phyloP scores from a whole-genome alignment of 805 yeast genomes.

The Sugiyamaella lignohabitans region DNA sequence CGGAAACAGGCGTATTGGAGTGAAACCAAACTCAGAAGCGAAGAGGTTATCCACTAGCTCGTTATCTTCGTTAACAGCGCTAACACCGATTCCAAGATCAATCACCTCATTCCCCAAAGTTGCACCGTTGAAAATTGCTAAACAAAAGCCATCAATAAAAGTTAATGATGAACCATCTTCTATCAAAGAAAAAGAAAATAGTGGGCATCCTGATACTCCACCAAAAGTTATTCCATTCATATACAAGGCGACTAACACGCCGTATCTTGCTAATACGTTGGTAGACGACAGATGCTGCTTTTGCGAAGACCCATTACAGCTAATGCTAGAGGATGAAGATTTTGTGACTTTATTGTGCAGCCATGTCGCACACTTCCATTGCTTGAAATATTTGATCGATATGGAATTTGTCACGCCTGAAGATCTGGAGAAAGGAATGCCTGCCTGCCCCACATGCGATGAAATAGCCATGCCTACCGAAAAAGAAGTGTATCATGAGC shows the following conservation, averaged over 20 bases:
- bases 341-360: conserved; percentile 15
- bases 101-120: neutral
- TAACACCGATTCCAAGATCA: neutral
- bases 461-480: conserved; percentile 14
- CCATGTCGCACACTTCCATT: conserved; percentile 19
- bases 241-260: conserved; percentile 1
- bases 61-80: neutral
- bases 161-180: too few species aligned
- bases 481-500: conserved; percentile 9
- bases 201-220: neutral
- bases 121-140: neutral
- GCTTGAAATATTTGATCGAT: conserved; percentile 13
- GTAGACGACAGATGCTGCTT: conserved; percentile 17
- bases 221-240: conserved; percentile 11
- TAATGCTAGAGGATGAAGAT: conserved; percentile 15
- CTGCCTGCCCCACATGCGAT: conserved; percentile 19
- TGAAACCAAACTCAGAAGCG: neutral
- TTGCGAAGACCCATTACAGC: conserved; percentile 20
- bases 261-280: neutral
- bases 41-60: neutral
- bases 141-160: too few species aligned
- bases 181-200: too few species aligned
- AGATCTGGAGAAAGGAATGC: conserved; percentile 9
- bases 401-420: conserved; percentile 1
- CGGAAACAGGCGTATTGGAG: neutral